Conservation (phyloP, 495 filamentous ascomycete species). For the Rusavskia elegans region DNA sequence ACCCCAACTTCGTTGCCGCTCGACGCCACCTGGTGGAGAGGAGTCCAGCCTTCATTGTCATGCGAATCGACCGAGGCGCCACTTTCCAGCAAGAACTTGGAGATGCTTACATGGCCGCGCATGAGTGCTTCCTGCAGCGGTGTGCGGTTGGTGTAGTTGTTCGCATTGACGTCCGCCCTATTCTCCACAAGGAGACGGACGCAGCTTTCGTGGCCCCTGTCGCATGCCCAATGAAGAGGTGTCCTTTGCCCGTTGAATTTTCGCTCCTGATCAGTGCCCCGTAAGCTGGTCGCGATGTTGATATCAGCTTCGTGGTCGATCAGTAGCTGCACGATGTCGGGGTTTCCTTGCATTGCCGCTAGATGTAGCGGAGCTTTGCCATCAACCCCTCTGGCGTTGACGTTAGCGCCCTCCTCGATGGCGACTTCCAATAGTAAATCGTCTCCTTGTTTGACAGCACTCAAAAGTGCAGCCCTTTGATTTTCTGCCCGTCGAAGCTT, state of each 20-base stretch:
- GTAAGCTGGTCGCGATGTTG: background rate
- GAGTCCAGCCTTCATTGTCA: slow-evolving; percentile 5
- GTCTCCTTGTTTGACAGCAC: slow-evolving; percentile 19
- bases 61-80: background rate
- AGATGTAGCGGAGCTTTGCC: slow-evolving; percentile 26
- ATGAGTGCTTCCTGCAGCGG: slow-evolving; percentile 1
- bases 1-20: background rate
- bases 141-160: background rate
- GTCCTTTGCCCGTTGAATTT: slow-evolving; percentile 3
- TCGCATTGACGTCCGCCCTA: slow-evolving; percentile 1
- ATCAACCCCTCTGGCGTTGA: slow-evolving; percentile 17
- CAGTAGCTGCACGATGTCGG: slow-evolving; percentile 16
- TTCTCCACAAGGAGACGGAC: slow-evolving; percentile 4
- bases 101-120: background rate
- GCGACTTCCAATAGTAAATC: slow-evolving; percentile 22
- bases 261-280: background rate
- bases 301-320: slow-evolving; percentile 18
- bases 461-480: slow-evolving; percentile 11
- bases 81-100: background rate
- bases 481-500: slow-evolving; percentile 3
- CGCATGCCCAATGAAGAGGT: slow-evolving; percentile 8
- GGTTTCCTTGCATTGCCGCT: slow-evolving; percentile 19
- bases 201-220: slow-evolving; percentile 3
- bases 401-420: slow-evolving; percentile 17
- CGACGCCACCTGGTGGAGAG: slow-evolving; percentile 1